Percentiles rank a stretch among this genome's conserved stretches.
These are phyloP conservation scores for Amborella trichopoda DNA, from an alignment of 164 flowering plant genomes.

Conservation along the genomic window DNA sequence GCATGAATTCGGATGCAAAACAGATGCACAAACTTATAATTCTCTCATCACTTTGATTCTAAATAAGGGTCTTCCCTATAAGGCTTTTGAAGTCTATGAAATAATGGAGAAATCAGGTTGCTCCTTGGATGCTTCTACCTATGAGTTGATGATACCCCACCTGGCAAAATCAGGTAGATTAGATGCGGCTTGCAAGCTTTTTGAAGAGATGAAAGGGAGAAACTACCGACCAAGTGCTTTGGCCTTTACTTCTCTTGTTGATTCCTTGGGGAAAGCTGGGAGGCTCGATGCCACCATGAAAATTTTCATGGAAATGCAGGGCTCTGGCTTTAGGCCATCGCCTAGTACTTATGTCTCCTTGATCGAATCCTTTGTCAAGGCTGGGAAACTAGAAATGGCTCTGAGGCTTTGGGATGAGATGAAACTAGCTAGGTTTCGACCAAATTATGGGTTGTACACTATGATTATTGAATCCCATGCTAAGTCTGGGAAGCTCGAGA, in stretches of 20 bases:
- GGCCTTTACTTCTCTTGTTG: conserved; percentile 65
- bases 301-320: conserved; percentile 80
- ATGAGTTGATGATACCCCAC: conserved; percentile 87
- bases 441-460: conserved; percentile 83
- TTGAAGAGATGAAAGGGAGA: conserved; percentile 74
- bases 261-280: conserved; percentile 98
- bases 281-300: conserved; percentile 84
- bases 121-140: conserved; percentile 59
- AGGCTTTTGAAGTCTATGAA: conserved; percentile 92
- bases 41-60: conserved; percentile 65
- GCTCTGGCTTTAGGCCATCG: conserved; percentile 61
- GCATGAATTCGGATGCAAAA: conserved; percentile 45
- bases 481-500: conserved; percentile 91
- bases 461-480: conserved; percentile 91
- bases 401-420: conserved; percentile 89
- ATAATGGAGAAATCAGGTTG: conserved; percentile 58
- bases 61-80: conserved; percentile 80
- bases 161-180: conserved; percentile 93
- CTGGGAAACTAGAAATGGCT: conserved; percentile 85
- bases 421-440: conserved; percentile 81
- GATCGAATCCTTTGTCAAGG: conserved; percentile 82
- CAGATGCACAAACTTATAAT: conserved; percentile 70
- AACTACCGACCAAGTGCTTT: conserved; percentile 39
- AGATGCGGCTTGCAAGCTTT: conserved; percentile 86
- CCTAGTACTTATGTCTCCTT: conserved; percentile 69